Base-by-base conservation (phyloP, 176 grass and related monocot species). In the Hyparrhenia diplandra region DNA sequence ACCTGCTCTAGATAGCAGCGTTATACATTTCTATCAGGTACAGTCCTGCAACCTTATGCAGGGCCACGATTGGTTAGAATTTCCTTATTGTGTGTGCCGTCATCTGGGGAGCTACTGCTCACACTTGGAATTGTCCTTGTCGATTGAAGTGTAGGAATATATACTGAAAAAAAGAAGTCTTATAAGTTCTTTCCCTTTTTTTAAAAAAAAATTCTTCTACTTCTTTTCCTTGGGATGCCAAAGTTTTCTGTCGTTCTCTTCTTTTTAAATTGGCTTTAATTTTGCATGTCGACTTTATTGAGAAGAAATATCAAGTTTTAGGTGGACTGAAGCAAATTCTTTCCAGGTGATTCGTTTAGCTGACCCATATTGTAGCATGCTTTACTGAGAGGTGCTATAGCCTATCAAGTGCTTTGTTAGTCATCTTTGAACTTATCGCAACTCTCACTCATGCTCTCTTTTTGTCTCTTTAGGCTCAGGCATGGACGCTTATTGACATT, bases 401-500 rank as follows among this genome's bases (percentile, higher is more conserved):
- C 43, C 51, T 75, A 65, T 17, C 25, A 42, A n/a, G 27, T 81
- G 37, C 59, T 73, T 24, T 63, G 43, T 52, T 54, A 77, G 49
- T 73, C 73, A 78, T 81, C 77, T 71, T 52, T 74, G 75, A 47
- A 67, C 81, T 88, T 73, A 84, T 84, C 81, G 36, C 29, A 68
- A 74, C 35, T 47, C 30, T 54, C 25, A 62, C 24, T 62, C 24
- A 62, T 29, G 59, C 59, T 13, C 28, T 71, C 57, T 60, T 76
- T 62, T 85, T 88, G 72, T 88, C 67, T 78, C 82, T 82, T 77
- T 60, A 82, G 45, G 21, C 17, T 77, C 34, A 40, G 41, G 75
- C 75, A 51, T 17, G 25, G 71, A 69, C 37, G 58, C 45, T 58
- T 30, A n/a, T n/a, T n/a, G 17, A 21, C 24, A 8, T 78, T 81